These are phyloP conservation scores for Linderniella brevidens DNA, from an alignment of 257 asterid species.

Conservation along the genomic window DNA sequence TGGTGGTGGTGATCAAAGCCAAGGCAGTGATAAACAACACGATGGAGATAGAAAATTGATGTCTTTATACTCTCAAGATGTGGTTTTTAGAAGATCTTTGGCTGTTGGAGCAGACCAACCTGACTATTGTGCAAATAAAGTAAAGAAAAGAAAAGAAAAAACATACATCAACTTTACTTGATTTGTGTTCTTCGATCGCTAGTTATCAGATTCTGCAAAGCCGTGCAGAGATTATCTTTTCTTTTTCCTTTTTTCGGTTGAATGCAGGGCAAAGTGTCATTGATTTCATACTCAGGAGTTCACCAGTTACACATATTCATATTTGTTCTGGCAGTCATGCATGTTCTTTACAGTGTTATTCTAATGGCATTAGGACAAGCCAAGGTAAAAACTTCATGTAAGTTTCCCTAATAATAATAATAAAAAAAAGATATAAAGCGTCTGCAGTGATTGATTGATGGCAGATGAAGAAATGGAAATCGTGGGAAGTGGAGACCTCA, in stretches of 20 bases:
- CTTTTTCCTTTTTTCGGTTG: neutral
- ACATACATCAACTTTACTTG: neutral
- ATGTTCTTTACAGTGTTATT: conserved; percentile 25
- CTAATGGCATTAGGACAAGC: conserved; percentile 36
- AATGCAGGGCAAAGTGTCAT: conserved; percentile 23
- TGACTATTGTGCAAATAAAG: conserved; percentile 16
- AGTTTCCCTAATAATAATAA: too few relatives aligned
- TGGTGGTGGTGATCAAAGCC: neutral
- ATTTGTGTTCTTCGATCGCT: neutral
- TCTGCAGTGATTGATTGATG: neutral
- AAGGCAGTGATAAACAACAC: conserved; percentile 11
- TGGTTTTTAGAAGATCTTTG: conserved; percentile 26
- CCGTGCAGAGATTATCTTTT: neutral
- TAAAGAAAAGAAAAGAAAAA: neutral
- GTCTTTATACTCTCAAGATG: conserved; percentile 14
- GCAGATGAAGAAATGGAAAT: conserved; percentile 61
- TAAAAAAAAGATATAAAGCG: too few relatives aligned
- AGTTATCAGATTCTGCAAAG: too few relatives aligned
- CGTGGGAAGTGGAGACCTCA: conserved; percentile 54
- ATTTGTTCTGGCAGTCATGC: conserved; percentile 34
- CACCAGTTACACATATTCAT: conserved; percentile 38
- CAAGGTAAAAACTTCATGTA: conserved; percentile 22
- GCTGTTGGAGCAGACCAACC: conserved; percentile 16
- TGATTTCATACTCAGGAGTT: conserved; percentile 29
- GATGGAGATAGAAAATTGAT: conserved; percentile 16